Conservation (phyloP, 257 asterid species). For the Solanum pinnatisectum region DNA sequence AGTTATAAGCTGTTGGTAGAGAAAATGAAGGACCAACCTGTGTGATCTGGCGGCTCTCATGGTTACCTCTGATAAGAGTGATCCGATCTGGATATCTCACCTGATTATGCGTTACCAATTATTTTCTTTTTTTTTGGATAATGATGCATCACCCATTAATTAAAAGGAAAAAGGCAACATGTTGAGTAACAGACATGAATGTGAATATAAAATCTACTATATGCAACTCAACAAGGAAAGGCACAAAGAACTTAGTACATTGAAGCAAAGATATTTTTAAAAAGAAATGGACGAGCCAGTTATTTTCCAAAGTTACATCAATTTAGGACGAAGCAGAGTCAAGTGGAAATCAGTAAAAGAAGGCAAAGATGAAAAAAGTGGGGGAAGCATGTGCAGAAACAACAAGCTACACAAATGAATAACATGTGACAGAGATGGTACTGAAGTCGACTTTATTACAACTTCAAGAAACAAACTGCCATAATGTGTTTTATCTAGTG, state of each 20-base stretch:
- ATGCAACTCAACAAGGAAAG: not conserved
- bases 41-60: slow-evolving; percentile 96
- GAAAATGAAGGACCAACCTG: slow-evolving; percentile 49
- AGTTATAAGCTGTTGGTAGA: not conserved
- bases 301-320: not conserved
- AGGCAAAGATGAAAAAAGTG: not conserved
- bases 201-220: not conserved
- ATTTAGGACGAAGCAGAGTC: not conserved
- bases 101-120: slow-evolving; percentile 24
- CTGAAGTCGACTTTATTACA: not conserved
- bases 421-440: not conserved
- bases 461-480: not conserved
- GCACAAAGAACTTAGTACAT: not conserved
- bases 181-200: not conserved
- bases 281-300: not conserved
- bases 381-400: not conserved
- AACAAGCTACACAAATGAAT: not conserved
- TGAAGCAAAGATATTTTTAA: not conserved
- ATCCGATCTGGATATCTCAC: slow-evolving; percentile 97
- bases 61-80: slow-evolving; percentile 94
- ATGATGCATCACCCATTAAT: not conserved
- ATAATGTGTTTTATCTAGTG: not conserved
- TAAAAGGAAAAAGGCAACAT: not conserved
- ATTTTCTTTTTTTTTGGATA: not conserved
- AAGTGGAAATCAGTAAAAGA: not conserved